Conservation (phyloP, 164 flowering plant genomes). For the Litsea cubeba region DNA sequence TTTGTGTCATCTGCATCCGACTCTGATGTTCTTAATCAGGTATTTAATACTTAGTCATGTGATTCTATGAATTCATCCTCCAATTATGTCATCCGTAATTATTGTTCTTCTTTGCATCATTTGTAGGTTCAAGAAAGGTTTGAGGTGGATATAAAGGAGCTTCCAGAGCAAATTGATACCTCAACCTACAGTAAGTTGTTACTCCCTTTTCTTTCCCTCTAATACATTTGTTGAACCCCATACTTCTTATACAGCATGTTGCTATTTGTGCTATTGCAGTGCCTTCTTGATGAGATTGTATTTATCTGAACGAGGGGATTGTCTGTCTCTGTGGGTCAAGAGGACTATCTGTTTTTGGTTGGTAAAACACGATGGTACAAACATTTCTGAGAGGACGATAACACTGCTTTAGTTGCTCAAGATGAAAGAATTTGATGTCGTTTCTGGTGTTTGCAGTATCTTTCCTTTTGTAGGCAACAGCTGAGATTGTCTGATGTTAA, state of each 20-base stretch:
- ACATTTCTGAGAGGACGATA: background rate
- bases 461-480: too few species aligned
- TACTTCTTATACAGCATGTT: background rate
- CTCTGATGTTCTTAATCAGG: constrained; percentile 94
- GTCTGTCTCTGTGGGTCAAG: background rate
- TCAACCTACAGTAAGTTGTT: constrained; percentile 87
- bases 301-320: background rate
- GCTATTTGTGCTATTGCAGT: background rate
- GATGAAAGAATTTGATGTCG: too few species aligned
- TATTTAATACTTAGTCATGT: constrained; percentile 9
- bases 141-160: constrained; percentile 95
- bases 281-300: background rate
- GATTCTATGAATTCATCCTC: background rate
- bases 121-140: constrained; percentile 90
- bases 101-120: background rate
- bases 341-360: background rate
- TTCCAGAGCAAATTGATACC: constrained; percentile 97
- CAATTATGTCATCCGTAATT: background rate
- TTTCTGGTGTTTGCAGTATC: too few species aligned
- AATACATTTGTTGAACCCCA: background rate
- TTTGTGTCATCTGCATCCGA: constrained; percentile 91
- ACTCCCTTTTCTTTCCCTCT: background rate
- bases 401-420: too few species aligned
- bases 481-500: too few species aligned
- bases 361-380: background rate